Evolutionary conservation across 768 basidiomycete genomes (phyloP), one percentile per base, ranked within the genome.

Genomic region (Mrakia blollopis): DNA sequence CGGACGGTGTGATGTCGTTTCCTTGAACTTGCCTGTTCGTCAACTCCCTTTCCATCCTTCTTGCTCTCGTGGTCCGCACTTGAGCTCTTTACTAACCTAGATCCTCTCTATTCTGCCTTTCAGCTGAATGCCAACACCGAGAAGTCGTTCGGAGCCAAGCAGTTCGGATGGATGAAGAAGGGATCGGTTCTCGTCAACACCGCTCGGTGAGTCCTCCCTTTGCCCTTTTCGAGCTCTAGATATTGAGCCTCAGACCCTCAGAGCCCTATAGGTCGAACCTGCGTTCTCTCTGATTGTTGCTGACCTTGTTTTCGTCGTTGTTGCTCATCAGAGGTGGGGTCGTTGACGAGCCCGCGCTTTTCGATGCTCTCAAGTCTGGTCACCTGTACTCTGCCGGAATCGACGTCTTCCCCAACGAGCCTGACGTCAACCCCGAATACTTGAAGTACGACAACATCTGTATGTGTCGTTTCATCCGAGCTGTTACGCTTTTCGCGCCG

Each of bases 1-100:
- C 52, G 85, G 82, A 30, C 86, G 88, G 80, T 85, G 91, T 10
- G 95, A 98, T 82, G 91, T 94, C 70, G 85, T 97, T 80, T 93
- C 91, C 79, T 86, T 98, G 35, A 91, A 94, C 82, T 88, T 94
- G 18, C 95, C 95, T 41, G 65, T 76, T 13, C 28, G 75, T 72
- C 25, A n/a, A 3, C 23, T 14, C 13, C 30, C 28, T 14, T 41
- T 13, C 32, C 23, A 1, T 39, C 28, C n/a, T 11, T 16, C n/a
- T 16, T 7, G 6, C 18, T 5, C 25, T n/a, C 13, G 1, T 16
- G 18, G 10, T 50, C n/a, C 16, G 1, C 13, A 50, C 10, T 30
- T 11, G n/a, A 35, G 32, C 69, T 16, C 8, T 1, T 9, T 1
- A 44, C 74, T 52, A 35, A 75, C 50, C 39, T 61, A 6, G 3